Evolutionary conservation across 148 eudicot species (phyloP).

Genomic region (Heliosperma pusillum): DNA sequence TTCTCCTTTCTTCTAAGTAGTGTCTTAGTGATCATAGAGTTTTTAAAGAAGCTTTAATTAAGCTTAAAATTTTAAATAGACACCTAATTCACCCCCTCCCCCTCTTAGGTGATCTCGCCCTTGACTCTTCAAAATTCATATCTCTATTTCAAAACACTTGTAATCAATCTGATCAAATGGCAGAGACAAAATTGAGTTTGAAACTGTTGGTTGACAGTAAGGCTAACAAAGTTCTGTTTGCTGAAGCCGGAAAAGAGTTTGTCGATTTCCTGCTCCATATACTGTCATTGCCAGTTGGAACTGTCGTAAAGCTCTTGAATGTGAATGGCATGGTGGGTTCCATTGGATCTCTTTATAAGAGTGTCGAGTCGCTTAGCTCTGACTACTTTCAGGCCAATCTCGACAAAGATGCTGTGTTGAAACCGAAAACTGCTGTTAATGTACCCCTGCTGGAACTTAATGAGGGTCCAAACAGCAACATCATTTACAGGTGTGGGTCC

Average conservation of each 20-base stretch:
- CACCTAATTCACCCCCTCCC: too few species aligned
- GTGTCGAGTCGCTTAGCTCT: conserved; percentile 13
- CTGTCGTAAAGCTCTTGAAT: conserved; percentile 15
- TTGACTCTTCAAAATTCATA: too few species aligned
- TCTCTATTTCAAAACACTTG: too few species aligned
- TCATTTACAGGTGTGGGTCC: background rate
- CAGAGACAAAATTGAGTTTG: conserved; percentile 13
- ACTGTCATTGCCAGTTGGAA: conserved; percentile 26
- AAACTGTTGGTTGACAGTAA: conserved; percentile 31
- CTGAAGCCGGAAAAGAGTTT: conserved; percentile 34
- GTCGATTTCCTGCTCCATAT: conserved; percentile 37
- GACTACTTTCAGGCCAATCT: conserved; percentile 18
- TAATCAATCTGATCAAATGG: background rate
- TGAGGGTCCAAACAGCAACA: background rate
- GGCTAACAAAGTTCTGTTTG: conserved; percentile 28
- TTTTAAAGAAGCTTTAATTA: too few species aligned
- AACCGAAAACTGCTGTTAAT: background rate
- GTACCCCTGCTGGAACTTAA: conserved; percentile 9
- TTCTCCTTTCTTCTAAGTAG: too few species aligned
- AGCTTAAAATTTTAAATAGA: too few species aligned
- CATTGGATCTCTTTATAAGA: conserved; percentile 16
- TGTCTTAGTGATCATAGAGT: too few species aligned
- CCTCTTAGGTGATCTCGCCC: too few species aligned
- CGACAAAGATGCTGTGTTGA: conserved; percentile 13
- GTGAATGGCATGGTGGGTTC: conserved; percentile 20